These are phyloP conservation scores for Dictyostelium intermedium DNA, from an alignment of 78 protist genomes.

Conservation along the genomic window DNA sequence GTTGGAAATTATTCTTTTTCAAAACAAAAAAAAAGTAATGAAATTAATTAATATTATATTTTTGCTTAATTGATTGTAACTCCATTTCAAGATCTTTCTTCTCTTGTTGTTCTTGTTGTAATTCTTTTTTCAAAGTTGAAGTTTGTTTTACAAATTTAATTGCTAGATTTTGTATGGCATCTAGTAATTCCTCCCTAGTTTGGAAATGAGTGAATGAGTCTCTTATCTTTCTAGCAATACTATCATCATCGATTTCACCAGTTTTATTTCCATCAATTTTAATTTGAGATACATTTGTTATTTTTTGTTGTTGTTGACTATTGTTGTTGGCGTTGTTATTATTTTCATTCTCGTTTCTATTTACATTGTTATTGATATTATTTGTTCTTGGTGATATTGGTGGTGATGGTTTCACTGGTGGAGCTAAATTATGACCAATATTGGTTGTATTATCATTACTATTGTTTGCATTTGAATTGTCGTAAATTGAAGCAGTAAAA, in stretches of 20 bases:
- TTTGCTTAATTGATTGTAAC: neutral
- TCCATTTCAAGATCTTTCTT: neutral
- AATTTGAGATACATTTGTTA: neutral
- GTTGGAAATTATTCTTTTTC: too few species aligned
- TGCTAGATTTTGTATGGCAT: slow-evolving; percentile 41
- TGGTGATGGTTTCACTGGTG: neutral
- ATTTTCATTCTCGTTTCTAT: neutral
- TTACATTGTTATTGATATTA: neutral
- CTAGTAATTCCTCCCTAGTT: slow-evolving; percentile 36
- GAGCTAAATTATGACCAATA: neutral
- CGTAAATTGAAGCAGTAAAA: neutral
- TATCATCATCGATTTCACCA: slow-evolving; percentile 7
- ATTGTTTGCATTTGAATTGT: neutral
- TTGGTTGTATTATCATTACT: neutral
- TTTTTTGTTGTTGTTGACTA: neutral
- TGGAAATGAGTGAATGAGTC: slow-evolving; percentile 33
- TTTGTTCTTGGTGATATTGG: neutral
- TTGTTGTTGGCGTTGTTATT: neutral
- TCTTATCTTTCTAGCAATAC: slow-evolving; percentile 43
- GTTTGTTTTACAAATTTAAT: slow-evolving; percentile 65
- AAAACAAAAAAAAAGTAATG: too few species aligned
- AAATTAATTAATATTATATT: neutral
- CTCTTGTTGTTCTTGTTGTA: slow-evolving; percentile 15
- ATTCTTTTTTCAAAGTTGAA: slow-evolving; percentile 12
- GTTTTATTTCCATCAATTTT: neutral